Evolutionary conservation across 352 stramenopile genomes (phyloP).

Genomic region (Paralagenidium karlingii): DNA sequence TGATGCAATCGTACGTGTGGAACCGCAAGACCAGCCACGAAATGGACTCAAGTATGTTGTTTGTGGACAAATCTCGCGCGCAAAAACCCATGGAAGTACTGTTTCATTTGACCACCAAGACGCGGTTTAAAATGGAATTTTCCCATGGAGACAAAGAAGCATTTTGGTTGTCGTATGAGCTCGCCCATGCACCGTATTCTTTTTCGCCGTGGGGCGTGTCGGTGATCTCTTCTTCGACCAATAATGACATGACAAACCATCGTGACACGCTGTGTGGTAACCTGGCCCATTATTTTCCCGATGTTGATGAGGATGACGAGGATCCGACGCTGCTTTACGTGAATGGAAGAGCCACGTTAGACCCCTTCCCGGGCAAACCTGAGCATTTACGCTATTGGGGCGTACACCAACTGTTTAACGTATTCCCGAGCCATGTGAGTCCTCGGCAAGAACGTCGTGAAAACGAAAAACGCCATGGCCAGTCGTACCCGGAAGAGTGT

Average conservation of each 20-base stretch:
- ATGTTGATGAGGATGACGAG: constrained; percentile 1
- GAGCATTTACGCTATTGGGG: too few species aligned
- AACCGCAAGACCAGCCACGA: constrained; percentile 32
- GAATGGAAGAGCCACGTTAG: constrained; percentile 38
- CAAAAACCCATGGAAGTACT: constrained; percentile 22
- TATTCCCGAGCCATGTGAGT: too few species aligned
- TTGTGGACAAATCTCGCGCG: constrained; percentile 25
- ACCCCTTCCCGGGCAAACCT: constrained; percentile 18
- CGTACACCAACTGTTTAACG: too few species aligned
- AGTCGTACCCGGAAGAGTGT: constrained; percentile 5
- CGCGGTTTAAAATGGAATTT: constrained; percentile 14
- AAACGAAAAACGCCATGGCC: too few species aligned
- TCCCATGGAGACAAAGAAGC: constrained; percentile 26
- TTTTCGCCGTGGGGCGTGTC: constrained; percentile 52
- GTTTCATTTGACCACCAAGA: constrained; percentile 15
- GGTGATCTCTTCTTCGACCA: constrained; percentile 23
- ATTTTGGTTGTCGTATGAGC: constrained; percentile 31
- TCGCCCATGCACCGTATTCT: constrained; percentile 27
- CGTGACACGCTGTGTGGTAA: constrained; percentile 40
- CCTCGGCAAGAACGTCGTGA: too few species aligned
- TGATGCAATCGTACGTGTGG: constrained; percentile 29
- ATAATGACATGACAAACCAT: constrained; percentile 35
- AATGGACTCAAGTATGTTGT: constrained; percentile 38
- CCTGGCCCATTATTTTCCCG: constrained; percentile 22
- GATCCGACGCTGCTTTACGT: constrained; percentile 32